These are phyloP conservation scores for Inga leiocalycina DNA, from an alignment of 306 rosid genomes.

Conservation along the genomic window DNA sequence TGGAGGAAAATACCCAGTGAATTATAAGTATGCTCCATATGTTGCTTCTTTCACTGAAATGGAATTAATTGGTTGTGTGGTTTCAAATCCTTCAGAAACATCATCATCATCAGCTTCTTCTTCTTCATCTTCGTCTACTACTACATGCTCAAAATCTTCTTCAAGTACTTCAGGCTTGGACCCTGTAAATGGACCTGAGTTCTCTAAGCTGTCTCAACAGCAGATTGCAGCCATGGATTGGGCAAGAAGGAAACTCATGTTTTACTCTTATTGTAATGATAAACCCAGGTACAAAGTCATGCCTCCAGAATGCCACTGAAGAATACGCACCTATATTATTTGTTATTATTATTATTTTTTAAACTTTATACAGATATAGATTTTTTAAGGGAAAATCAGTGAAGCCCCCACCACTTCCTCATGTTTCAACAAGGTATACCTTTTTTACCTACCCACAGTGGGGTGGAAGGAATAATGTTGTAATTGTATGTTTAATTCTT, in stretches of 20 bases:
- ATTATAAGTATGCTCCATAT: constrained; percentile 84
- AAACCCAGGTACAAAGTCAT: constrained; percentile 64
- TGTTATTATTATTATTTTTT: not conserved
- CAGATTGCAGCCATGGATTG: constrained; percentile 79
- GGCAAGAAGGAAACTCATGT: constrained; percentile 96
- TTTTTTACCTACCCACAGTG: not conserved
- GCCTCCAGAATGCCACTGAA: constrained; percentile 84
- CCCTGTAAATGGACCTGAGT: constrained; percentile 78
- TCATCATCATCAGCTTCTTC: constrained; percentile 21
- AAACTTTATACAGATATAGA: not conserved
- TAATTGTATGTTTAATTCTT: constrained; percentile 24
- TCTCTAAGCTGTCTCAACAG: constrained; percentile 63
- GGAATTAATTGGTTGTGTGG: constrained; percentile 65
- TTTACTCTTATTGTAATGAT: constrained; percentile 91
- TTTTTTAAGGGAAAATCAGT: not conserved
- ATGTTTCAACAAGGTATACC: not conserved
- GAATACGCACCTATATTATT: not conserved
- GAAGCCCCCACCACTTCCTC: too few relatives aligned
- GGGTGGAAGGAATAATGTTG: constrained; percentile 21
- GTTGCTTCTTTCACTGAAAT: constrained; percentile 65
- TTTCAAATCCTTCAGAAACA: constrained; percentile 38
- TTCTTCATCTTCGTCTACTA: not conserved
- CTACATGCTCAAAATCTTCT: constrained; percentile 51
- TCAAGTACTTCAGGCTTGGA: constrained; percentile 50
- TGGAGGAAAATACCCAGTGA: constrained; percentile 88